phyloP scores from a whole-genome alignment of 495 filamentous ascomycete genomes.

The Penicillium salamii region DNA sequence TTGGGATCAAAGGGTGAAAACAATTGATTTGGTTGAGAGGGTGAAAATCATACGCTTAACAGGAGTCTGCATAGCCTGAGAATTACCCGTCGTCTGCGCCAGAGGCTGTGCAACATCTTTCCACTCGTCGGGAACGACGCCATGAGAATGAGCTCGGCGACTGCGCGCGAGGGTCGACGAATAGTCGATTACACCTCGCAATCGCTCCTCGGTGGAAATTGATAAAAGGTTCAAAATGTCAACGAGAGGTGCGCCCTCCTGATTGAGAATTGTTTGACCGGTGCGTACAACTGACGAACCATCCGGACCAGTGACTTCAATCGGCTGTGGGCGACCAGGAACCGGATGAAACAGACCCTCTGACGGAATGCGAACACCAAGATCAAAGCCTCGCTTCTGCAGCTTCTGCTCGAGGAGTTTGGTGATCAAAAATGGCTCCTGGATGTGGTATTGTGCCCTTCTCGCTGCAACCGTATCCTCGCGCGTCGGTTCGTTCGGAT shows the following conservation, averaged over 20 bases:
- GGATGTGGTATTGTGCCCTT: constrained; percentile 52
- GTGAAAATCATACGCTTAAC: constrained; percentile 56
- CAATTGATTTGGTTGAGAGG: background rate
- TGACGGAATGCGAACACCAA: constrained; percentile 61
- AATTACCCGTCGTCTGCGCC: constrained; percentile 31
- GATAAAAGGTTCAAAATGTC: constrained; percentile 76
- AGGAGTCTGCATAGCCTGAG: constrained; percentile 45
- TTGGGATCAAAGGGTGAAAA: background rate
- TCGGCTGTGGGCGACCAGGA: constrained; percentile 45
- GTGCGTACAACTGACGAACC: constrained; percentile 54
- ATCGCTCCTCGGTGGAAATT: constrained; percentile 67
- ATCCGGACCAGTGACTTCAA: constrained; percentile 55
- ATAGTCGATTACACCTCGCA: constrained; percentile 69
- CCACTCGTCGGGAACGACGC: constrained; percentile 67
- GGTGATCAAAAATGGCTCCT: constrained; percentile 56
- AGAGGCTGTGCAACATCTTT: constrained; percentile 56
- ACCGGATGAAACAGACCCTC: constrained; percentile 58
- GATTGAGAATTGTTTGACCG: constrained; percentile 61
- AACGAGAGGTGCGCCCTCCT: constrained; percentile 60
- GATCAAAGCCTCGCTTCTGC: constrained; percentile 46
- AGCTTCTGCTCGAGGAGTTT: constrained; percentile 48
- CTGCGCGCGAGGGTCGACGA: constrained; percentile 59
- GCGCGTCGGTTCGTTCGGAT: constrained; percentile 40
- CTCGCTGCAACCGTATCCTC: constrained; percentile 43
- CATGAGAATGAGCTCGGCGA: constrained; percentile 69